phyloP scores from a whole-genome alignment of 1,284 basidiomycete species.

The Ustilago trichophora region DNA sequence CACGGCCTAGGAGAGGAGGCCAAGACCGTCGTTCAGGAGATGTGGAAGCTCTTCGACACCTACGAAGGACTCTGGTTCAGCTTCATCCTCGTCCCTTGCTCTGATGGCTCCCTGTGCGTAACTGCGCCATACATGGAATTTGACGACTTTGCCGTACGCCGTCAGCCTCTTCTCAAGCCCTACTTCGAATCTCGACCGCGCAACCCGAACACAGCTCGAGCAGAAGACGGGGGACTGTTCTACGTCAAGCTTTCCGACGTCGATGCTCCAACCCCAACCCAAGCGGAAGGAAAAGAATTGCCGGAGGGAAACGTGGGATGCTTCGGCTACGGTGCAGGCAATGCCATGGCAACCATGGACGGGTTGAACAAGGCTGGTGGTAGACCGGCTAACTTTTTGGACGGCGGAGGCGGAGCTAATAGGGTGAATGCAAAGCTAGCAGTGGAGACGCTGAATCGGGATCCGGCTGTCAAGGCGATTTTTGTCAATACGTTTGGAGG shows the following conservation, averaged over 20 bases:
- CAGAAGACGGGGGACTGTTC: slow-evolving; percentile 52
- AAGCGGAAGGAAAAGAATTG: not conserved
- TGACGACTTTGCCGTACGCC: slow-evolving; percentile 48
- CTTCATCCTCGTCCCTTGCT: slow-evolving; percentile 18
- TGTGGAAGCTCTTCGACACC: slow-evolving; percentile 43
- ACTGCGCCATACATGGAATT: slow-evolving; percentile 42
- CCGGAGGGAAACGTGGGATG: slow-evolving; percentile 50
- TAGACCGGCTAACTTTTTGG: slow-evolving; percentile 54
- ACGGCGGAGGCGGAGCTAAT: slow-evolving; percentile 56
- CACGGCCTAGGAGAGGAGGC: slow-evolving; percentile 21
- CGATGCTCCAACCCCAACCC: slow-evolving; percentile 16
- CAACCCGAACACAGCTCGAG: slow-evolving; percentile 30
- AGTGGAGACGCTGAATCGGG: slow-evolving; percentile 51
- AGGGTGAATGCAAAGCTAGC: slow-evolving; percentile 47
- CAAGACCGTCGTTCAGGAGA: slow-evolving; percentile 1
- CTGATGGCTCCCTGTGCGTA: not conserved
- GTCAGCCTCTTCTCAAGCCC: slow-evolving; percentile 33
- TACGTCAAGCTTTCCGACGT: slow-evolving; percentile 49
- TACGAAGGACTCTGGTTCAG: slow-evolving; percentile 54
- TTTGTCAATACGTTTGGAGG: slow-evolving; percentile 58
- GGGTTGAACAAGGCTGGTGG: slow-evolving; percentile 48
- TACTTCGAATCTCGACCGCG: slow-evolving; percentile 31
- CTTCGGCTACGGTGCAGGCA: slow-evolving; percentile 59
- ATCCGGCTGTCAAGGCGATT: slow-evolving; percentile 51
- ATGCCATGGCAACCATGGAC: slow-evolving; percentile 59